Base-by-base conservation (phyloP, 768 basidiomycete species). In the Lactarius pseudohatsudake region DNA sequence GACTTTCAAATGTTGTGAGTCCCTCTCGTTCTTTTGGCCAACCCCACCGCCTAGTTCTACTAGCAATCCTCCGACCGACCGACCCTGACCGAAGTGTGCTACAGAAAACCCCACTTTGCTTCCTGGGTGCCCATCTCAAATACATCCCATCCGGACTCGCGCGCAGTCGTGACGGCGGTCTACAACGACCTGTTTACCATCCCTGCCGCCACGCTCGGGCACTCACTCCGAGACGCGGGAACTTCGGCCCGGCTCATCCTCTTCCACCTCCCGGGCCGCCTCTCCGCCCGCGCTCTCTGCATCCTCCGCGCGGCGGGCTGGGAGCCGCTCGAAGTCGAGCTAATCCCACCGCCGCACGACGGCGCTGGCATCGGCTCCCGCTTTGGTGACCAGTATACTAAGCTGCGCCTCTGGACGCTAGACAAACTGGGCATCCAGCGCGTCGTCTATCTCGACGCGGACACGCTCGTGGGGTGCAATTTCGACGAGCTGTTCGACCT, bases 401-500 rank as follows among this genome's bases (percentile, higher is more conserved):
- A 81, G 64, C 75, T 81, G 8, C 74, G 73, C 41, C 74, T 81
- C 7, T 82, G 81, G 81, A 72, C 71, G 53, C 71, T 81, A 40
- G 77, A 77, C 57, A 60, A 20, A 10, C 60, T 72, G 1, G 76
- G 78, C 50, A 70, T 79, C 66, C 65, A 73, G 34, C 57, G 71
- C 41, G 74, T 77, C 16, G 75, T 81, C 34, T 81, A 81, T 69
- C 74, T 82, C 62, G 77, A 79, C 69, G 76, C 77, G n/a, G 80
- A 82, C 73, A 80, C 78, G 13, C 77, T 81, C 68, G 80, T 79
- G 26, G 75, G 73, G 6, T 72, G 72, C 45, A 80, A 80, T 66
- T 77, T 82, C 66, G 79, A 80, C 70, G 81, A 81, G 70, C 76
- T 81, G n/a, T 81, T 80, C 71, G 65, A 76, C 15, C 66, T 78